Conservation (phyloP, 1,284 basidiomycete genomes). For the Hymenochaete sp. region DNA sequence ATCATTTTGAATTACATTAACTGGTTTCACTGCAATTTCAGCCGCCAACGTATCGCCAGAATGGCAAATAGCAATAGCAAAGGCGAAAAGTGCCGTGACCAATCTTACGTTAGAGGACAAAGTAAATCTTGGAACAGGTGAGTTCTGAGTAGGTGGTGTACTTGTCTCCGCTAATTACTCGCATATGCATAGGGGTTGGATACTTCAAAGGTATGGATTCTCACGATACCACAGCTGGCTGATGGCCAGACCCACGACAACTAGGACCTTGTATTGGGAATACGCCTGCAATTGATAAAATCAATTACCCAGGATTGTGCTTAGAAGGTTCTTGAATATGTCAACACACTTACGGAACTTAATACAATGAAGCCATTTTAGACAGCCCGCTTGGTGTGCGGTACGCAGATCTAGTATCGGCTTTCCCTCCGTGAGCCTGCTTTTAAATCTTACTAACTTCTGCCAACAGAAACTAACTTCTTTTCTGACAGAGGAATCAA, state of each 20-base stretch:
- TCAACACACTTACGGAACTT: neutral
- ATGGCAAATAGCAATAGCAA: conserved; percentile 47
- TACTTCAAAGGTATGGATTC: conserved; percentile 4
- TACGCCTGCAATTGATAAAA: conserved; percentile 49
- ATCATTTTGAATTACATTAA: no score
- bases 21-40: no score
- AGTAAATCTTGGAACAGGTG: conserved; percentile 48
- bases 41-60: conserved; percentile 40
- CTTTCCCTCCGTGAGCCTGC: conserved; percentile 53
- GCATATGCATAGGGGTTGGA: conserved; percentile 9
- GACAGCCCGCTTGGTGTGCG: conserved; percentile 57
- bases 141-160: neutral
- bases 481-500: conserved; percentile 46
- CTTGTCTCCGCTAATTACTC: neutral
- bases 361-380: conserved; percentile 19
- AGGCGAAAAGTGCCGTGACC: conserved; percentile 40
- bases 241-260: neutral
- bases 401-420: conserved; percentile 50
- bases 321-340: conserved; percentile 40
- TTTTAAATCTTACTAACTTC: neutral
- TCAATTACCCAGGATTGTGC: conserved; percentile 63
- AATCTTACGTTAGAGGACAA: conserved; percentile 46
- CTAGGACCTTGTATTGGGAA: conserved; percentile 60
- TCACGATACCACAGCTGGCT: neutral
- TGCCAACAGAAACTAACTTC: neutral